Base-by-base conservation (phyloP, 176 grass and related monocot species). In the Carex parvula region DNA sequence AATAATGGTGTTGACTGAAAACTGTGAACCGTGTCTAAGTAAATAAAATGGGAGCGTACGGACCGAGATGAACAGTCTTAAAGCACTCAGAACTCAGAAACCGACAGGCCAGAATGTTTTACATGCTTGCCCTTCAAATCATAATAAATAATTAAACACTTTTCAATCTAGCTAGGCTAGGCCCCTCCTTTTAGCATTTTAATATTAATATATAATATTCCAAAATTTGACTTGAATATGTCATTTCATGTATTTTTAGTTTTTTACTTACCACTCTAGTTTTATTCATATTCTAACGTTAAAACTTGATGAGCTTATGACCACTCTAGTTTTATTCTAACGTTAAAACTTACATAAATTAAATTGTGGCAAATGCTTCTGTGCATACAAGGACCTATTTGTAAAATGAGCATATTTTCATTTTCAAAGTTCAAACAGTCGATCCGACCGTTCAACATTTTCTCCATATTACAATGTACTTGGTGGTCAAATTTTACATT, bases 71-170 rank as follows among this genome's bases (percentile, higher is more conserved):
- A 70, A 70, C 33, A 70, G 66, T 69, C 66, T 10, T 70, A n/a
- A 70, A 41, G 66, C 33, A 39, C 33, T 12, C 64, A 17, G 29
- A 67, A 39, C 33, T 12, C 64, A 3, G 29, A 67, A 67, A 14
- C 64, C 64, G 64, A 70, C 66, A 70, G 66, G 16, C 33, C 14
- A 37, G 66, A 41, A 74, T 74, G 20, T 74, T 74, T 74, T 74
- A 21, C 44, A 50, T 24, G 42, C 4, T 14, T 12, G 24, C 41
- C 70, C 70, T 52, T 18, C 8, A 50, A 52, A 74, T 50, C 24
- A 26, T 74, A 74, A 74, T 52, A 70, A 70, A 39, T 70, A 39
- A 70, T n/a, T 8, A 18, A 61, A 62, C 7, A 0, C 8, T 42
- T 70, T 18, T 18, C 29, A 37, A 68, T 68, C 64, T 66, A 33